Percentiles rank a stretch among this genome's conserved stretches.
phyloP scores from a whole-genome alignment of 176 grass and related monocot genomes.

The Themeda triandra region DNA sequence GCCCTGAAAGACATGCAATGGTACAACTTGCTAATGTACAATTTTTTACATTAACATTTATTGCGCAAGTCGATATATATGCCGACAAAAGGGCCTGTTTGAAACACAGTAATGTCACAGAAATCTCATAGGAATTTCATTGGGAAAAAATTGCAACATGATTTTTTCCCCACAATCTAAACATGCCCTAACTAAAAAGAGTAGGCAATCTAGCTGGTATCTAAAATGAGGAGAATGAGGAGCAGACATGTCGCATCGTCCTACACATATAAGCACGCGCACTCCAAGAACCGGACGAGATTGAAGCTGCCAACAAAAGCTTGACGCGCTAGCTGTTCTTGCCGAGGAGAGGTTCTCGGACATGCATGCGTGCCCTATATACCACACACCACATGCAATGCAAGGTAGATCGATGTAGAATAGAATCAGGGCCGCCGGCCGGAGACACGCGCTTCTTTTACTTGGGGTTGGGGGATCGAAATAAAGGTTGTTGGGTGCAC shows the following conservation, averaged over 20 bases:
- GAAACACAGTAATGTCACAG: too few species aligned
- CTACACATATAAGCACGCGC: neutral
- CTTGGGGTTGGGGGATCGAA: neutral
- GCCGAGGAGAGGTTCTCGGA: neutral
- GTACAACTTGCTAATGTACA: too few species aligned
- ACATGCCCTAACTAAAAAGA: too few species aligned
- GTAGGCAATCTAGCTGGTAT: too few species aligned
- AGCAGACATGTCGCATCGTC: neutral
- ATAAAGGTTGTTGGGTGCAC: conserved; percentile 4
- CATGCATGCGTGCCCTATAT: neutral
- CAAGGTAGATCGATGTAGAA: too few species aligned
- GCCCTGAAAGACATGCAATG: too few species aligned
- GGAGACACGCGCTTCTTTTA: neutral
- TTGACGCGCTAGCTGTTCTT: neutral
- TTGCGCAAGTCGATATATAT: too few species aligned
- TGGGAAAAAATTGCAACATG: too few species aligned
- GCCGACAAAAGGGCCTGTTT: too few species aligned
- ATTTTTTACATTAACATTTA: too few species aligned
- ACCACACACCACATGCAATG: neutral
- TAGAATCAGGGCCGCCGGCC: neutral
- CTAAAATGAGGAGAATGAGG: neutral
- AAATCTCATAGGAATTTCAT: too few species aligned
- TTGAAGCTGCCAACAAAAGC: neutral
- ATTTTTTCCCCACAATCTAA: too few species aligned
- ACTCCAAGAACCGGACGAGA: neutral